Evolutionary conservation across 2,329 filamentous ascomycete species (phyloP).

Genomic region (Raffaelea ambrosiae): DNA sequence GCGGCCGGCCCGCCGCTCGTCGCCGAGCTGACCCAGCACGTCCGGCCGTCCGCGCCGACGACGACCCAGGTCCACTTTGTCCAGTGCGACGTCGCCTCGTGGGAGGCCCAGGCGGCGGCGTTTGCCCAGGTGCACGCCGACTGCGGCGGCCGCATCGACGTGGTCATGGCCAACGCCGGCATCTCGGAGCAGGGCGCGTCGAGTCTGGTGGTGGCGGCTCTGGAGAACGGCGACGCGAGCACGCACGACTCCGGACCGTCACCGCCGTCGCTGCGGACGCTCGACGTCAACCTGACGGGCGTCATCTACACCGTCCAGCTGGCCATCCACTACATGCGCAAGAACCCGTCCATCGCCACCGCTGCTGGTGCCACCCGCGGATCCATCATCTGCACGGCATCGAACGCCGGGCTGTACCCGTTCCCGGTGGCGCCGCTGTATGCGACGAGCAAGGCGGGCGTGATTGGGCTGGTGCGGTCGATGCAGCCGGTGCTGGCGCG

Average conservation of each 20-base stretch:
- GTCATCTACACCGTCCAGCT: slow-evolving; percentile 39
- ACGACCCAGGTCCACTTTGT: slow-evolving; percentile 22
- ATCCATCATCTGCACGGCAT: slow-evolving; percentile 42
- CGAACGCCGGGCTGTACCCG: slow-evolving; percentile 43
- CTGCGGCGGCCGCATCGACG: slow-evolving; percentile 24
- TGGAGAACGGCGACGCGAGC: slow-evolving; percentile 13
- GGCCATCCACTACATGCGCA: slow-evolving; percentile 39
- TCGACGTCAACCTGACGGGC: slow-evolving; percentile 30
- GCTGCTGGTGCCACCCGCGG: slow-evolving; percentile 19
- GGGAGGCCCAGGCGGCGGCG: slow-evolving; percentile 21
- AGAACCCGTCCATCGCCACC: slow-evolving; percentile 20
- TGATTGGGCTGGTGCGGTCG: slow-evolving; percentile 42
- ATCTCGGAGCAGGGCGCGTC: slow-evolving; percentile 31
- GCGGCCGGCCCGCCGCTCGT: slow-evolving; percentile 16
- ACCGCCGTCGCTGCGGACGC: slow-evolving; percentile 25
- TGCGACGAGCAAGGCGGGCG: slow-evolving; percentile 35
- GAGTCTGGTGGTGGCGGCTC: slow-evolving; percentile 17
- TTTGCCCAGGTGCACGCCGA: slow-evolving; percentile 18
- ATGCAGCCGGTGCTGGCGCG: slow-evolving; percentile 28
- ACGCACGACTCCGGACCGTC: slow-evolving; percentile 14
- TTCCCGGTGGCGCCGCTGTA: slow-evolving; percentile 43
- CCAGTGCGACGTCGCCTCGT: slow-evolving; percentile 27
- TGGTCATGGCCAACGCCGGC: slow-evolving; percentile 42
- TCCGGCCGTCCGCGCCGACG: slow-evolving; percentile 13
- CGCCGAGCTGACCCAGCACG: slow-evolving; percentile 10